These are phyloP conservation scores for Didymella exigua DNA, from an alignment of 2,329 filamentous ascomycete genomes.

Conservation along the genomic window DNA sequence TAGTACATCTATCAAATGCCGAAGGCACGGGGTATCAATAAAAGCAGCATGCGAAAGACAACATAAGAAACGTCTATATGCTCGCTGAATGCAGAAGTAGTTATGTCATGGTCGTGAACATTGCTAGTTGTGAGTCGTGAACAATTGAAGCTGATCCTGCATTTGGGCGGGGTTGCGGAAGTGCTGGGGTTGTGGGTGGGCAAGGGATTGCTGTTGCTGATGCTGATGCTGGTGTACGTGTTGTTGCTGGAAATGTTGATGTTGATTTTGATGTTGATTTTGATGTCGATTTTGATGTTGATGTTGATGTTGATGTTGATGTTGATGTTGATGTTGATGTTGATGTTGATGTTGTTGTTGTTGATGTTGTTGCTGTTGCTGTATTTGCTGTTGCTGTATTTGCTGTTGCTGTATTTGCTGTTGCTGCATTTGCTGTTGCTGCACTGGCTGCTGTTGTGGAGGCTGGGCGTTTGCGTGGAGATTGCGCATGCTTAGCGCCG, in stretches of 20 bases:
- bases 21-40: constrained; percentile 29
- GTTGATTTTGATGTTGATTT: no score
- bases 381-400: constrained; percentile 13
- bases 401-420: constrained; percentile 31
- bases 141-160: constrained; percentile 34
- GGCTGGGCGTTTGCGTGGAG: constrained; percentile 10
- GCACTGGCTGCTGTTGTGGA: constrained; percentile 22
- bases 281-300: no score
- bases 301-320: no score
- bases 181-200: constrained; percentile 24
- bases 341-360: no score
- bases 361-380: constrained; percentile 32
- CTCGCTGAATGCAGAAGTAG: constrained; percentile 20
- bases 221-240: constrained; percentile 26
- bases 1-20: constrained; percentile 29
- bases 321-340: no score
- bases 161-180: constrained; percentile 28
- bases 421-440: constrained; percentile 15
- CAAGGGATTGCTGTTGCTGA: constrained; percentile 30
- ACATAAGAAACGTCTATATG: constrained; percentile 20
- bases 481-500: constrained; percentile 30
- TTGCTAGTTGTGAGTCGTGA: constrained; percentile 24
- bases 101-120: constrained; percentile 15
- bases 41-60: constrained; percentile 11
- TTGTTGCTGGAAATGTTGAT: no score